Conservation (phyloP, 768 basidiomycete species). For the Sarcodon aspratus region DNA sequence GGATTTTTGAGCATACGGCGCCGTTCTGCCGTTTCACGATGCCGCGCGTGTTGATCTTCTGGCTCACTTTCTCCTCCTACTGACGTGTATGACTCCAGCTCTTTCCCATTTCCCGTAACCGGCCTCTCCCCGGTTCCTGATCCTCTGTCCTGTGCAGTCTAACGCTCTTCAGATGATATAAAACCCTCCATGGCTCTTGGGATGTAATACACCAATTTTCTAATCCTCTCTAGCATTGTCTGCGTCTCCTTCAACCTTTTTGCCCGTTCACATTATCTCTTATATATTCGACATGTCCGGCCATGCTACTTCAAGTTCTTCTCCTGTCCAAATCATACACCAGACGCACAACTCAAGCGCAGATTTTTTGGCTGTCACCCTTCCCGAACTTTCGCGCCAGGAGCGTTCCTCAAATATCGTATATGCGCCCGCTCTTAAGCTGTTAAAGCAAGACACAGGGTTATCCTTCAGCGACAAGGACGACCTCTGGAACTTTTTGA, state of each 20-base stretch:
- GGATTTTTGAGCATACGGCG: too few relatives aligned
- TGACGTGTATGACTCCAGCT: too few relatives aligned
- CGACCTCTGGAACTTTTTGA: constrained; percentile 18
- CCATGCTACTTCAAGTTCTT: constrained; percentile 13
- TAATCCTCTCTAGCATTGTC: not conserved
- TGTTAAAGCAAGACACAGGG: constrained; percentile 24
- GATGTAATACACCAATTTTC: too few relatives aligned
- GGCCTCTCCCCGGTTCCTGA: too few relatives aligned
- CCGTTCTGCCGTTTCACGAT: too few relatives aligned
- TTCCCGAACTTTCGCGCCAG: constrained; percentile 28
- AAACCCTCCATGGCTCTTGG: too few relatives aligned
- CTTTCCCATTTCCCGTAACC: too few relatives aligned
- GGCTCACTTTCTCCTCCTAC: too few relatives aligned
- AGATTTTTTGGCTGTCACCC: constrained; percentile 28
- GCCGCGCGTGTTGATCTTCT: too few relatives aligned
- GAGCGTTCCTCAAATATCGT: constrained; percentile 43
- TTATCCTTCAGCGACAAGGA: constrained; percentile 22
- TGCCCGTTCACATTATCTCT: not conserved
- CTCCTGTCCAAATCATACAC: constrained; percentile 20
- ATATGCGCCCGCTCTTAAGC: constrained; percentile 36
- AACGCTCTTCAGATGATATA: too few relatives aligned
- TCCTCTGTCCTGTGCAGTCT: too few relatives aligned
- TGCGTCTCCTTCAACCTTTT: not conserved
- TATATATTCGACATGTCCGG: constrained; percentile 19
- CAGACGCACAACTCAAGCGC: constrained; percentile 22